phyloP scores from a whole-genome alignment of 805 yeast genomes.

The Suhomyces canberraensis region DNA sequence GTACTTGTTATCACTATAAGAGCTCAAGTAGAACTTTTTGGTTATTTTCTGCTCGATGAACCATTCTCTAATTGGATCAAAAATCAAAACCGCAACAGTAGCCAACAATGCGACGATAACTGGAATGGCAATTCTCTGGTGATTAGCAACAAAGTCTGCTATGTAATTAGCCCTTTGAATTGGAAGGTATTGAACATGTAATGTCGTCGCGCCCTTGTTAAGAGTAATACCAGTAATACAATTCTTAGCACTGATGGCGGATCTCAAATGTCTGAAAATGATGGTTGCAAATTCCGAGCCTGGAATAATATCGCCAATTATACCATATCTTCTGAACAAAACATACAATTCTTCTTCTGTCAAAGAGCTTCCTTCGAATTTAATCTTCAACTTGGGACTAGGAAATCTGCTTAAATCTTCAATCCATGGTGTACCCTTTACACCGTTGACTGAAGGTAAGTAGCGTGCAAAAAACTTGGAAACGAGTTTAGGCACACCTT shows the following conservation, averaged over 20 bases:
- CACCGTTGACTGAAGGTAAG: slow-evolving; percentile 60
- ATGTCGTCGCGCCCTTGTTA: slow-evolving; percentile 47
- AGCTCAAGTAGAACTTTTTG: slow-evolving; percentile 51
- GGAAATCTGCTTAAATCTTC: slow-evolving; percentile 86
- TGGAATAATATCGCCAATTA: slow-evolving; percentile 70
- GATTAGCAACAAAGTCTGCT: slow-evolving; percentile 60
- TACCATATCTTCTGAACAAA: slow-evolving; percentile 83
- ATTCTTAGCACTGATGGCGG: slow-evolving; percentile 84
- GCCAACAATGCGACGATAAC: slow-evolving; percentile 74
- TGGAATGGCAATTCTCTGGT: slow-evolving; percentile 82
- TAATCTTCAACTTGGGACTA: slow-evolving; percentile 56
- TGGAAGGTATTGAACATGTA: slow-evolving; percentile 74
- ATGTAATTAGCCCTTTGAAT: slow-evolving; percentile 51
- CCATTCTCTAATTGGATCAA: slow-evolving; percentile 89
- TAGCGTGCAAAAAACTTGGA: slow-evolving; percentile 13
- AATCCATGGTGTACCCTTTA: slow-evolving; percentile 93
- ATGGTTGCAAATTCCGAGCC: slow-evolving; percentile 43
- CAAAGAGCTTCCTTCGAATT: slow-evolving; percentile 72
- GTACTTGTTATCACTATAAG: slow-evolving; percentile 36
- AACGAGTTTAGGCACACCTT: slow-evolving; percentile 8
- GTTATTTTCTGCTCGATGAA: slow-evolving; percentile 73
- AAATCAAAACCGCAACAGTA: slow-evolving; percentile 75
- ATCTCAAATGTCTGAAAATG: slow-evolving; percentile 51
- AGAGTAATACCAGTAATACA: slow-evolving; percentile 80
- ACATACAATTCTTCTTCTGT: slow-evolving; percentile 80